These are phyloP conservation scores for Blastobotrys capitulatus DNA, from an alignment of 1,139 yeast species.

Conservation along the genomic window DNA sequence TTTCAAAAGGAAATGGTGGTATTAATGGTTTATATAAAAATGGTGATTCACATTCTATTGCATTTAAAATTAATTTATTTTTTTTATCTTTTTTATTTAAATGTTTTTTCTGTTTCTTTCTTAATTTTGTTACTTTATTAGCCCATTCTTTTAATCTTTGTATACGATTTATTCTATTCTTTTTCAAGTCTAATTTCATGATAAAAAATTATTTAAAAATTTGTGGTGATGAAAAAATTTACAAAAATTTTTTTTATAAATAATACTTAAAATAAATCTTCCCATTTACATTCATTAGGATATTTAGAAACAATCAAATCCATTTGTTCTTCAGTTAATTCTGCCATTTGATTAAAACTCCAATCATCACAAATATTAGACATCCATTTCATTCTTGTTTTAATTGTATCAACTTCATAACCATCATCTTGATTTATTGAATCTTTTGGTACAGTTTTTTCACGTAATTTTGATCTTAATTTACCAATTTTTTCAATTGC, in stretches of 20 bases:
- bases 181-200: no score
- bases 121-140: background rate
- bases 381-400: slow-evolving; percentile 69
- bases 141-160: slow-evolving; percentile 6
- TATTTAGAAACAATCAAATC: slow-evolving; percentile 25
- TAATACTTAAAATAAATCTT: background rate
- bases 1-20: slow-evolving; percentile 12
- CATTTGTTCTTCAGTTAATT: slow-evolving; percentile 25
- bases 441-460: slow-evolving; percentile 22
- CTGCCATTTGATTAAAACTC: slow-evolving; percentile 56
- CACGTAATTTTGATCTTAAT: slow-evolving; percentile 50
- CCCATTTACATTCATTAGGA: slow-evolving; percentile 16
- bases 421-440: slow-evolving; percentile 40
- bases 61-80: slow-evolving; percentile 12
- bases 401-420: slow-evolving; percentile 42
- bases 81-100: background rate
- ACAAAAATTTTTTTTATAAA: no score
- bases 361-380: slow-evolving; percentile 58
- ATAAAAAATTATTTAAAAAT: no score
- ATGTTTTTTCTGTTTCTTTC: background rate
- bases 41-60: slow-evolving; percentile 14
- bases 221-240: no score
- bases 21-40: slow-evolving; percentile 10
- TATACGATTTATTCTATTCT: no score
- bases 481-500: slow-evolving; percentile 63